Evolutionary conservation across 495 filamentous ascomycete species (phyloP).

Genomic region (Podospora comata): DNA sequence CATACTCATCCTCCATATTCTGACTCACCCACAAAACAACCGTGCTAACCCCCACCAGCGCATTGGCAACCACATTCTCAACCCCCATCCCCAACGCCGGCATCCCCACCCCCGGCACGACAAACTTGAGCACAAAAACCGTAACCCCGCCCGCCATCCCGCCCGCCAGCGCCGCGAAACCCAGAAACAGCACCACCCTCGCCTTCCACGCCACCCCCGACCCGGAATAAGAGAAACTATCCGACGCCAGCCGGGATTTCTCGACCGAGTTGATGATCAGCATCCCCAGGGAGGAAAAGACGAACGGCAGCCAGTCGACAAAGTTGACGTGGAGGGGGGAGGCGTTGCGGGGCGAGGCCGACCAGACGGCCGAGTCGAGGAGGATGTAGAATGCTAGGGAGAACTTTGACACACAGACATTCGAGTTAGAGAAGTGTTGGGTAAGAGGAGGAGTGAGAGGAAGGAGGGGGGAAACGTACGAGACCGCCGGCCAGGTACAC

Average conservation of each 20-base stretch:
- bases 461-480: conserved; percentile 51
- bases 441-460: conserved; percentile 4
- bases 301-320: conserved; percentile 96
- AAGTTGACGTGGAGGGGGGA: conserved; percentile 87
- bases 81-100: conserved; percentile 91
- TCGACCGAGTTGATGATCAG: conserved; percentile 98
- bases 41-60: conserved; percentile 80
- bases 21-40: conserved; percentile 94
- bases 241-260: conserved; percentile 79
- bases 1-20: conserved; percentile 99
- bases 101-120: conserved; percentile 72
- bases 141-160: conserved; percentile 90
- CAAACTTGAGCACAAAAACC: conserved; percentile 87
- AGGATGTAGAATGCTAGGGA: conserved; percentile 95
- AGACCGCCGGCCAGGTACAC: conserved; percentile 84
- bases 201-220: conserved; percentile 94
- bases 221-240: conserved; percentile 83
- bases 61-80: conserved; percentile 87
- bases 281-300: conserved; percentile 93
- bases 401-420: conserved; percentile 59
- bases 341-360: conserved; percentile 71
- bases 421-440: conserved; percentile 3
- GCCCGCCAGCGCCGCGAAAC: conserved; percentile 90
- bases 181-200: conserved; percentile 88
- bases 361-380: conserved; percentile 87